These are phyloP conservation scores for Alternaria novae-zelandiae DNA, from an alignment of 2,329 filamentous ascomycete species.

Conservation along the genomic window DNA sequence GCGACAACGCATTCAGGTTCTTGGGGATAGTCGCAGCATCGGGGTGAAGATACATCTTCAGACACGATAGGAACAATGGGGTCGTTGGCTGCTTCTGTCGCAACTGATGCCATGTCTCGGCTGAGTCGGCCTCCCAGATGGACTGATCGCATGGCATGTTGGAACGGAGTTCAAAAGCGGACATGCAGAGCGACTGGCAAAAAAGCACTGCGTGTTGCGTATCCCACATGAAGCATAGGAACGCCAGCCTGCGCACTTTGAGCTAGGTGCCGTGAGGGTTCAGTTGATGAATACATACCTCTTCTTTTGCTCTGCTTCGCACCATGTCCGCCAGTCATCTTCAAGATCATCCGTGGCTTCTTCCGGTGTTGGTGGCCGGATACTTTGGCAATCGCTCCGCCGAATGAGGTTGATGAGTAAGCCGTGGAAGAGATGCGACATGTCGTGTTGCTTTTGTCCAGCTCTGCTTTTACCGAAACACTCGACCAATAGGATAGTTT, in stretches of 20 bases:
- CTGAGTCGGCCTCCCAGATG: slow-evolving; percentile 64
- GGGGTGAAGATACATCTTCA: slow-evolving; percentile 64
- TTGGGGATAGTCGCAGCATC: slow-evolving; percentile 33
- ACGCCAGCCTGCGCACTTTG: slow-evolving; percentile 52
- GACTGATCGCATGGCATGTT: slow-evolving; percentile 62
- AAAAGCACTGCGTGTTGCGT: slow-evolving; percentile 69
- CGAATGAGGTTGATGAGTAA: slow-evolving; percentile 62
- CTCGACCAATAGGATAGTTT: slow-evolving; percentile 67
- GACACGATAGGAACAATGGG: slow-evolving; percentile 57
- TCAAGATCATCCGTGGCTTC: slow-evolving; percentile 52
- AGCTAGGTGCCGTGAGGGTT: not conserved
- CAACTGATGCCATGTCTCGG: slow-evolving; percentile 58
- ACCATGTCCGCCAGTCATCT: slow-evolving; percentile 60
- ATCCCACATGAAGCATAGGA: slow-evolving; percentile 71
- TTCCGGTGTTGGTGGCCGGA: slow-evolving; percentile 47
- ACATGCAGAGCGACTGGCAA: slow-evolving; percentile 72
- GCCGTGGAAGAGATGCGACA: slow-evolving; percentile 66
- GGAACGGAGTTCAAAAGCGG: slow-evolving; percentile 66
- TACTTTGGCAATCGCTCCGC: slow-evolving; percentile 59
- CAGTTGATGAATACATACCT: slow-evolving; percentile 44
- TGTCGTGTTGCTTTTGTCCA: slow-evolving; percentile 68
- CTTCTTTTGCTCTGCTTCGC: slow-evolving; percentile 65
- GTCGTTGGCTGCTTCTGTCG: slow-evolving; percentile 47
- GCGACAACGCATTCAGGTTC: slow-evolving; percentile 60
- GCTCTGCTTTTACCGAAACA: slow-evolving; percentile 70